These are phyloP conservation scores for Quillaja saponaria DNA, from an alignment of 306 rosid genomes.

Conservation along the genomic window DNA sequence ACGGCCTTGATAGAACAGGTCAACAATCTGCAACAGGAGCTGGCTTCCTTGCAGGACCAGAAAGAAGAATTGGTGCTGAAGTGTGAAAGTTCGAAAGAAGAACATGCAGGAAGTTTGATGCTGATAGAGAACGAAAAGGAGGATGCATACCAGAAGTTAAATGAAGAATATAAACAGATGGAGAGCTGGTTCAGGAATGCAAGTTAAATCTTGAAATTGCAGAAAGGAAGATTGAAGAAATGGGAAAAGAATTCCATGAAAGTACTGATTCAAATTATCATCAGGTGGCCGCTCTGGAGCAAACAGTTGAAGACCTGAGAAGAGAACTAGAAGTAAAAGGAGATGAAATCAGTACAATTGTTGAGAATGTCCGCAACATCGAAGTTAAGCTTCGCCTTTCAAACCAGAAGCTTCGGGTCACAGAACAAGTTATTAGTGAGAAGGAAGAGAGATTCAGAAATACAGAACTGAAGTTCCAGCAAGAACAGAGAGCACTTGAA, in stretches of 20 bases:
- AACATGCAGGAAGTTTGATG: constrained; percentile 45
- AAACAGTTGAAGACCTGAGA: constrained; percentile 58
- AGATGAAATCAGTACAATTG: constrained; percentile 55
- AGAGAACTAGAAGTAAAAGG: constrained; percentile 75
- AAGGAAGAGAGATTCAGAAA: constrained; percentile 70
- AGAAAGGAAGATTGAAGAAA: constrained; percentile 57
- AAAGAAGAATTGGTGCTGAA: constrained; percentile 58
- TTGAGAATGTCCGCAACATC: constrained; percentile 58
- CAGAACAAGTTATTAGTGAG: constrained; percentile 81
- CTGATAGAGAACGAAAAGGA: constrained; percentile 55
- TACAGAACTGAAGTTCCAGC: constrained; percentile 56
- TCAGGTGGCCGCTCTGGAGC: constrained; percentile 60
- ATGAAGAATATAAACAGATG: constrained; percentile 52
- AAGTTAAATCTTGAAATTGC: constrained; percentile 52
- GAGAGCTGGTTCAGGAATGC: constrained; percentile 54
- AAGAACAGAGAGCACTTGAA: constrained; percentile 62
- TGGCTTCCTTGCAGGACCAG: constrained; percentile 51
- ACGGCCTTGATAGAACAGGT: constrained; percentile 47
- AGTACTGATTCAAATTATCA: constrained; percentile 55
- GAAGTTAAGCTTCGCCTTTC: constrained; percentile 95
- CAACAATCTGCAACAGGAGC: constrained; percentile 52
- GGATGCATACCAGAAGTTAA: constrained; percentile 55
- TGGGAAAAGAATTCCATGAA: constrained; percentile 44
- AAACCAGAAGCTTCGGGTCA: constrained; percentile 94
- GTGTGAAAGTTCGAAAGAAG: constrained; percentile 47